phyloP scores from a whole-genome alignment of 176 grass and related monocot genomes.

The Carex scoparia region DNA sequence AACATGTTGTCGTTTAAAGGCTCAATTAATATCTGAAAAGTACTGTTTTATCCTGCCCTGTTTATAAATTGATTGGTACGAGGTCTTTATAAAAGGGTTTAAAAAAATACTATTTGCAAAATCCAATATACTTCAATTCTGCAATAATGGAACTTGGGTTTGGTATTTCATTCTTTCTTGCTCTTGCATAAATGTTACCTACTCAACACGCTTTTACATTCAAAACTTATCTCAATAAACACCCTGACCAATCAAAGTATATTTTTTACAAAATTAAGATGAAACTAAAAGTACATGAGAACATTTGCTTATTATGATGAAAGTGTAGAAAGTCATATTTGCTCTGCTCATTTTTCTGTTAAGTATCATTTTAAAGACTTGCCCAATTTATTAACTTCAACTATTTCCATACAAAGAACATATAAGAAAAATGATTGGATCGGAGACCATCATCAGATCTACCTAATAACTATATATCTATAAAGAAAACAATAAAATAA shows the following conservation, averaged over 20 bases:
- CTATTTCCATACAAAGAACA: not conserved
- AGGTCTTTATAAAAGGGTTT: not conserved
- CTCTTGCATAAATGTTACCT: not conserved
- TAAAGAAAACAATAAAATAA: not conserved
- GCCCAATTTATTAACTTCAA: not conserved
- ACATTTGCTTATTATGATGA: not conserved
- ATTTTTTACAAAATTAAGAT: not conserved
- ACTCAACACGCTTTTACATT: not conserved
- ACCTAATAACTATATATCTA: not conserved
- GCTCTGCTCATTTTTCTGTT: not conserved
- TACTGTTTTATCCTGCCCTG: not conserved
- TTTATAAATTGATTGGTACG: not conserved
- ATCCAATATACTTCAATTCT: not conserved
- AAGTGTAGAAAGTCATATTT: not conserved
- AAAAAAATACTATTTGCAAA: not conserved
- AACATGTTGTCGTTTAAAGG: not conserved
- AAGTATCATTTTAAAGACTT: not conserved
- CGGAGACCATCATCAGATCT: not conserved
- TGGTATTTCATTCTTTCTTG: not conserved
- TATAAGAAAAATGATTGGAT: not conserved
- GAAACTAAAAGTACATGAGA: not conserved
- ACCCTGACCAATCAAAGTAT: too few relatives aligned
- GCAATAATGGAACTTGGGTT: not conserved
- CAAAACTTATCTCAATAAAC: not conserved
- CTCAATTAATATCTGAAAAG: not conserved